Evolutionary conservation across 495 filamentous ascomycete species (phyloP).

Genomic region (Daldinia decipiens): DNA sequence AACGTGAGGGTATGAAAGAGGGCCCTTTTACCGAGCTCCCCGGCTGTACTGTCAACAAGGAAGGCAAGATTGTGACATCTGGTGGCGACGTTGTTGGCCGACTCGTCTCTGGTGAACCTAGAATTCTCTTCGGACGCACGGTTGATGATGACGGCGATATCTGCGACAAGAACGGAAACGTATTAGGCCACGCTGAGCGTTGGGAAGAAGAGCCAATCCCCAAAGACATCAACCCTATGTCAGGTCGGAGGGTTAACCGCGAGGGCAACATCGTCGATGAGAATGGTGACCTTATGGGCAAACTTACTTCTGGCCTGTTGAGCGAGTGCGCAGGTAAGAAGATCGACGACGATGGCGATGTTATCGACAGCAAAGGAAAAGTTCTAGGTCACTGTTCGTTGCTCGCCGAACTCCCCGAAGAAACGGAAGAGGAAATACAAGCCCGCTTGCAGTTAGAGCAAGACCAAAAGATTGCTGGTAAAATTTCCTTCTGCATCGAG

Average conservation of each 20-base stretch:
- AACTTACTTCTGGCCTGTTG: conserved; percentile 78
- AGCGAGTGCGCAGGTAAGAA: conserved; percentile 76
- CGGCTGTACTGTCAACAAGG: conserved; percentile 76
- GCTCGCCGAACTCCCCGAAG: conserved; percentile 74
- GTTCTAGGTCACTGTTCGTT: conserved; percentile 83
- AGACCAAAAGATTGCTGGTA: conserved; percentile 78
- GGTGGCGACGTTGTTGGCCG: conserved; percentile 76
- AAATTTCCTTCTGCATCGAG: conserved; percentile 77
- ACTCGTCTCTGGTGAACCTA: conserved; percentile 75
- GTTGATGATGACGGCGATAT: conserved; percentile 90
- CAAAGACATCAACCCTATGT: conserved; percentile 67
- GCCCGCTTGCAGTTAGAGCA: conserved; percentile 67
- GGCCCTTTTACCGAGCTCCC: conserved; percentile 83
- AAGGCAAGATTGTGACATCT: conserved; percentile 73
- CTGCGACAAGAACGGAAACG: conserved; percentile 82
- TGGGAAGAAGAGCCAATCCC: conserved; percentile 83
- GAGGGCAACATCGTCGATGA: conserved; percentile 85
- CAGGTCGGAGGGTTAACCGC: conserved; percentile 79
- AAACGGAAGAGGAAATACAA: conserved; percentile 62
- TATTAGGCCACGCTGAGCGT: conserved; percentile 81
- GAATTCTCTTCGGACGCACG: conserved; percentile 74
- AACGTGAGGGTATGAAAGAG: conserved; percentile 73
- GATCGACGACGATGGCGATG: conserved; percentile 87
- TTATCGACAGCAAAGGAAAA: conserved; percentile 83
- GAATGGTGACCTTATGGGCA: conserved; percentile 82